A percentile compares a stretch with the other conserved stretches of the same genome.
Evolutionary conservation across 2,329 filamentous ascomycete genomes (phyloP).

Genomic region (Myriosclerotinia scirpicola): DNA sequence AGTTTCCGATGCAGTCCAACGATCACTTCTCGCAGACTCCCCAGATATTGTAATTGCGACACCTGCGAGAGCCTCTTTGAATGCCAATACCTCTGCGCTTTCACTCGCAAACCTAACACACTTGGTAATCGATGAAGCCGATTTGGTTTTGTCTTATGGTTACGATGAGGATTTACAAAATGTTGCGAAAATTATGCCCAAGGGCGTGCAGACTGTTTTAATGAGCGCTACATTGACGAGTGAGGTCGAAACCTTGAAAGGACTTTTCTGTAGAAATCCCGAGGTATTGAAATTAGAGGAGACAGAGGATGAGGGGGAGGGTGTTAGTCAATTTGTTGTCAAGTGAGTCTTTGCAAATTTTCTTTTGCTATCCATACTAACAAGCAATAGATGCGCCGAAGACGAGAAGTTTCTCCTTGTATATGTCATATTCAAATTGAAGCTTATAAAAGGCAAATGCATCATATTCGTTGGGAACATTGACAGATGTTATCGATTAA

Average conservation of each 20-base stretch:
- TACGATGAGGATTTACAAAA: conserved; percentile 87
- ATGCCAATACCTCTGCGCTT: conserved; percentile 71
- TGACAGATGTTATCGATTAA: conserved; percentile 86
- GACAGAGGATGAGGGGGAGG: conserved; percentile 71
- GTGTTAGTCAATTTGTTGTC: conserved; percentile 83
- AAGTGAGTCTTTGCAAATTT: conserved; percentile 51
- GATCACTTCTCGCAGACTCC: conserved; percentile 77
- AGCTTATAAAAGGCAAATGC: conserved; percentile 89
- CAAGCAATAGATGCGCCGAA: conserved; percentile 68
- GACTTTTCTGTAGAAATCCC: conserved; percentile 80
- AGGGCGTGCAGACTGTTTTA: conserved; percentile 83
- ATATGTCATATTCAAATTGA: conserved; percentile 93
- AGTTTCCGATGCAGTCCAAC: conserved; percentile 83
- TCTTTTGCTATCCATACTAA: conserved; percentile 26
- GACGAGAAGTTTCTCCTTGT: conserved; percentile 94
- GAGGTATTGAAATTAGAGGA: conserved; percentile 80
- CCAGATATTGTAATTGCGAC: conserved; percentile 92
- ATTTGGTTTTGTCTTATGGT: conserved; percentile 89
- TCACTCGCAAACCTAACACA: conserved; percentile 67
- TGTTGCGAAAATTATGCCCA: conserved; percentile 74
- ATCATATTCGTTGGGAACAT: conserved; percentile 84
- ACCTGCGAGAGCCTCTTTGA: conserved; percentile 77
- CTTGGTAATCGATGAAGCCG: conserved; percentile 90
- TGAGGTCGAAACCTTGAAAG: conserved; percentile 82
- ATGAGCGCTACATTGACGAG: conserved; percentile 91